Evolutionary conservation across 305 asterid species (phyloP).

Genomic region (Solanum hybrid): DNA sequence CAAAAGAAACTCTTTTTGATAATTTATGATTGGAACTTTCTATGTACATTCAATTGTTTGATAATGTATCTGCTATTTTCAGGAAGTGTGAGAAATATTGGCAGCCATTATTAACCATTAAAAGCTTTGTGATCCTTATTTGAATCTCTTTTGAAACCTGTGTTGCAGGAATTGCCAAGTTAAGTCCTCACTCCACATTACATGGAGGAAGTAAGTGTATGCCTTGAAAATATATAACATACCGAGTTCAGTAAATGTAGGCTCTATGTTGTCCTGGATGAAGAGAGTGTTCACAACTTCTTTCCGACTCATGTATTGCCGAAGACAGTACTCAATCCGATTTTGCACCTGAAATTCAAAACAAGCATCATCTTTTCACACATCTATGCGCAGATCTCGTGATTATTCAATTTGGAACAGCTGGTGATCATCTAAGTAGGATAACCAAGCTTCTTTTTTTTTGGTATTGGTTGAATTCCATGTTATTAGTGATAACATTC

Average conservation of each 20-base stretch:
- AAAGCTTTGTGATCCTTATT: not conserved
- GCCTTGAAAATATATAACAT: conserved; percentile 2
- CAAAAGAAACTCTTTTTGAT: not conserved
- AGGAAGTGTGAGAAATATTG: not conserved
- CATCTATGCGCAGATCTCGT: not conserved
- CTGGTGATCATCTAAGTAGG: not conserved
- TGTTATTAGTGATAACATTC: not conserved
- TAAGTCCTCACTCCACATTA: not conserved
- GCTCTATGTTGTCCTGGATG: conserved; percentile 23
- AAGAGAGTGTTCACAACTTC: conserved; percentile 27
- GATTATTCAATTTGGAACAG: not conserved
- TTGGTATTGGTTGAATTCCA: not conserved
- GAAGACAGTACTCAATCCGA: conserved; percentile 36
- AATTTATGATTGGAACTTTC: not conserved
- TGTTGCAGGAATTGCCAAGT: not conserved
- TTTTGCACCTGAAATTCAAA: conserved; percentile 36
- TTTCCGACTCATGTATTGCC: conserved; percentile 30
- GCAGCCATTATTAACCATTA: not conserved
- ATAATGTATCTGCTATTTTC: not conserved
- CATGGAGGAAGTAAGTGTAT: not conserved
- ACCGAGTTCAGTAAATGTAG: conserved; percentile 37
- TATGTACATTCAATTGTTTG: not conserved
- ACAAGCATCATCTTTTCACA: not conserved
- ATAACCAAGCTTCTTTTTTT: not conserved
- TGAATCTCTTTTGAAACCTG: not conserved